Conservation (phyloP, 129 eudicot species). For the Chrysanthemum lavandulifolium region DNA sequence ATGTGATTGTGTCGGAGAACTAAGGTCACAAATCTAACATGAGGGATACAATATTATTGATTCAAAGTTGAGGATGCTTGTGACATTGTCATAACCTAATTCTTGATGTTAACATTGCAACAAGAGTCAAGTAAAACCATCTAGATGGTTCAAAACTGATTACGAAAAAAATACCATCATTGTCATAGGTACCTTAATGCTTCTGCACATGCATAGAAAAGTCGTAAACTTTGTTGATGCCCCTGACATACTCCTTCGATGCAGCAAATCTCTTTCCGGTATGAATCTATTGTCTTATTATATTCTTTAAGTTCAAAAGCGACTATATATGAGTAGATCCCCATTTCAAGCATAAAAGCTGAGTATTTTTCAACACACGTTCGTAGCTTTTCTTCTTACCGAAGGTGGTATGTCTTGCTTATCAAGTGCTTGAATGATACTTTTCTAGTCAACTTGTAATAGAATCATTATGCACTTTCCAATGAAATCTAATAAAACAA, state of each 20-base stretch:
- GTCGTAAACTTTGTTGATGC: not conserved
- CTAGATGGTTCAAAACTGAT: too few relatives aligned
- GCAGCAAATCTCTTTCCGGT: conserved; percentile 5
- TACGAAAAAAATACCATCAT: too few relatives aligned
- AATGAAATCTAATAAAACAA: too few relatives aligned
- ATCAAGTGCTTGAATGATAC: not conserved
- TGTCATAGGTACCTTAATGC: not conserved
- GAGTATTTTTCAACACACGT: conserved; percentile 2
- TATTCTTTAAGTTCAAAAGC: conserved; percentile 10
- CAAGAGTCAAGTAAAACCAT: too few relatives aligned
- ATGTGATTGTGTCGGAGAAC: too few relatives aligned
- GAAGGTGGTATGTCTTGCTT: conserved; percentile 5
- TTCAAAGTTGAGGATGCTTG: too few relatives aligned
- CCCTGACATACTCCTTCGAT: conserved; percentile 20
- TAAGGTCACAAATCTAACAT: not conserved
- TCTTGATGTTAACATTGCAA: not conserved
- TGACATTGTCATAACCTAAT: not conserved
- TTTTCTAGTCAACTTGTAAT: too few relatives aligned
- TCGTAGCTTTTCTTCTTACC: conserved; percentile 13
- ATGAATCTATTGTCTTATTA: not conserved
- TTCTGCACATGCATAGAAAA: conserved; percentile 13
- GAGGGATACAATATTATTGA: too few relatives aligned
- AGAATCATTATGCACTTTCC: too few relatives aligned
- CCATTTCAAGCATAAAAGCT: not conserved
- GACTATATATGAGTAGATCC: conserved; percentile 15